These are phyloP conservation scores for Salicornia ramosissima DNA, from an alignment of 148 eudicot genomes.

Conservation along the genomic window DNA sequence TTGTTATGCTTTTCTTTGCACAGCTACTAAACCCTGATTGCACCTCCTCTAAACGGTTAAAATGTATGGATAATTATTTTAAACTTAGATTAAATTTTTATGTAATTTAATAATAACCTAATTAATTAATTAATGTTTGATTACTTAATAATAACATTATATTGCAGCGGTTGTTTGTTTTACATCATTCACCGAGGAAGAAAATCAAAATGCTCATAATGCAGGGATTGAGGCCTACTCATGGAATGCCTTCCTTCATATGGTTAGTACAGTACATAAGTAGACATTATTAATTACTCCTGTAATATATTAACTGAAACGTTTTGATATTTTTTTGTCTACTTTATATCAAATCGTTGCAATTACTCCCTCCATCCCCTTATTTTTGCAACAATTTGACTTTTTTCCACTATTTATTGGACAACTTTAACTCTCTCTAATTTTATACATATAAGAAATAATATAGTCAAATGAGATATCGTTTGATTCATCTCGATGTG, in stretches of 20 bases:
- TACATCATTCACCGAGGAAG: conserved; percentile 51
- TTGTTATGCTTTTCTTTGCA: conserved; percentile 1
- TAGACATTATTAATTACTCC: background rate
- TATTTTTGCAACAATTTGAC: no score
- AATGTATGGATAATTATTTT: conserved; percentile 40
- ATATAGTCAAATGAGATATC: no score
- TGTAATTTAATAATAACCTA: background rate
- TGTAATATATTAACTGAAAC: no score
- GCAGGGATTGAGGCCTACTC: conserved; percentile 52
- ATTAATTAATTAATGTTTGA: background rate
- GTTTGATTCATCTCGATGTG: no score
- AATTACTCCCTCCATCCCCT: no score
- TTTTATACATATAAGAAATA: no score
- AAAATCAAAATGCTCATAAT: conserved; percentile 43
- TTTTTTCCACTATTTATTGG: no score
- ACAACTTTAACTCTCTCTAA: no score
- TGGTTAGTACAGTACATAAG: conserved; percentile 40
- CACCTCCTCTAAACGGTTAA: conserved; percentile 55
- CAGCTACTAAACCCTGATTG: conserved; percentile 60
- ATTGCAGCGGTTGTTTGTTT: conserved; percentile 84
- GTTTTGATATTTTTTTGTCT: no score
- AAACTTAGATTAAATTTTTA: background rate
- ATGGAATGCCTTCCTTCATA: conserved; percentile 61
- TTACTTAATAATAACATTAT: no score
- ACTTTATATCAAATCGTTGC: no score